A percentile compares a stretch with the other conserved stretches of the same genome.
Evolutionary conservation across 345 rosid species (phyloP).

Genomic region (Eucalyptus polybractea): DNA sequence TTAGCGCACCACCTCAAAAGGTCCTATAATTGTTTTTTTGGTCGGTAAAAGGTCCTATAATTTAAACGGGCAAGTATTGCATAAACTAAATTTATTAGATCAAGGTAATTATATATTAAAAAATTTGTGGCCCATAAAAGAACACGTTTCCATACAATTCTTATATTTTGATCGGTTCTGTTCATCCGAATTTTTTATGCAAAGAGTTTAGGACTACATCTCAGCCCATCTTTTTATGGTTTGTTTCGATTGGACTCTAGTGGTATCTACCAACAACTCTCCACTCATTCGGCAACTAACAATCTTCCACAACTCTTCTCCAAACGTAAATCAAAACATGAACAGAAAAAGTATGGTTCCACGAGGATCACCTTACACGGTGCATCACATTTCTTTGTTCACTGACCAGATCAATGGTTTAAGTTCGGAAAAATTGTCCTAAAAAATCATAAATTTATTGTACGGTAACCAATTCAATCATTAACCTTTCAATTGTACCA

Average conservation of each 20-base stretch:
- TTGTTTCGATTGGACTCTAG: background rate
- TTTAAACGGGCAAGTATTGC: background rate
- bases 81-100: background rate
- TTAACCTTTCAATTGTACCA: background rate
- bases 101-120: background rate
- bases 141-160: too few species aligned
- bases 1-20: background rate
- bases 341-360: background rate
- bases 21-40: background rate
- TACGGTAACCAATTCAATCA: too few species aligned
- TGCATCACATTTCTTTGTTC: background rate
- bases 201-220: too few species aligned
- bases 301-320: background rate
- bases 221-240: background rate
- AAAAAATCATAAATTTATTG: too few species aligned
- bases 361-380: background rate
- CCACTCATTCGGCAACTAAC: background rate
- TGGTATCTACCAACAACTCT: background rate
- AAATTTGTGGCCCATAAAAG: background rate
- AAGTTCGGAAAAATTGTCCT: accelerated
- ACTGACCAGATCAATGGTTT: background rate
- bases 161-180: too few species aligned
- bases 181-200: too few species aligned
- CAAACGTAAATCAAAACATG: background rate
- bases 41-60: background rate